Percentiles rank a stretch among this genome's conserved stretches.
These are phyloP conservation scores for Cercospora nicotianae DNA, from an alignment of 2,329 filamentous ascomycete species.

Conservation along the genomic window DNA sequence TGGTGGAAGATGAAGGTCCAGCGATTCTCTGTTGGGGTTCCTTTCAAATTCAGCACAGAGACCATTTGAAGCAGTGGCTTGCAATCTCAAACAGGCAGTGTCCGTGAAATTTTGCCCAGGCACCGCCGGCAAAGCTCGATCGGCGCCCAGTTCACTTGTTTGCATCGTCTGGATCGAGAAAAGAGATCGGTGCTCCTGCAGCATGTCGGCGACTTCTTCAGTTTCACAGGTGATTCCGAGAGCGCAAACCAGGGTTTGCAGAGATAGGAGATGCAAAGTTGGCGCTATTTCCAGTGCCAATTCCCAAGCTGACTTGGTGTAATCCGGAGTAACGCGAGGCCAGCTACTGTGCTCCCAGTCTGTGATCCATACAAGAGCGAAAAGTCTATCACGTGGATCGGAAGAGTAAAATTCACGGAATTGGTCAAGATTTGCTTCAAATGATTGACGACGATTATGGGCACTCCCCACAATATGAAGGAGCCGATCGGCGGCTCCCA, in stretches of 20 bases:
- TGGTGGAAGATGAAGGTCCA: too few relatives aligned
- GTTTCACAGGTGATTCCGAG: not conserved
- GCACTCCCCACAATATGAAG: too few relatives aligned
- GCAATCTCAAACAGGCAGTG: too few relatives aligned
- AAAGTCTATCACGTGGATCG: not conserved
- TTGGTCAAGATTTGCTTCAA: not conserved
- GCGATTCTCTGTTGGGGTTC: too few relatives aligned
- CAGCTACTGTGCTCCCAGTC: not conserved
- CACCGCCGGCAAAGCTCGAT: not conserved
- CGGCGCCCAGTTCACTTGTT: too few relatives aligned
- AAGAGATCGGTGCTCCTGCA: not conserved
- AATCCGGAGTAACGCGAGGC: not conserved
- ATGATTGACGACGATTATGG: too few relatives aligned
- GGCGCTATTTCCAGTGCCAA: not conserved
- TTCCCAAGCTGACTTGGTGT: not conserved
- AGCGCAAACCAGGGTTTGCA: too few relatives aligned
- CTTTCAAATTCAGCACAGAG: too few relatives aligned
- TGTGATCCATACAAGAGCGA: not conserved
- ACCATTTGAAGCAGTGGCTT: too few relatives aligned
- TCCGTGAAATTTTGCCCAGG: fast-evolving
- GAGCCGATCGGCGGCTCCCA: too few relatives aligned
- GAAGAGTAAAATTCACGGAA: not conserved
- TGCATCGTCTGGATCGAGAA: too few relatives aligned
- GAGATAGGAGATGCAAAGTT: fast-evolving
- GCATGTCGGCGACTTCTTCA: not conserved